Conservation (phyloP, 2,329 filamentous ascomycete genomes). For the Didymella keratinophila region DNA sequence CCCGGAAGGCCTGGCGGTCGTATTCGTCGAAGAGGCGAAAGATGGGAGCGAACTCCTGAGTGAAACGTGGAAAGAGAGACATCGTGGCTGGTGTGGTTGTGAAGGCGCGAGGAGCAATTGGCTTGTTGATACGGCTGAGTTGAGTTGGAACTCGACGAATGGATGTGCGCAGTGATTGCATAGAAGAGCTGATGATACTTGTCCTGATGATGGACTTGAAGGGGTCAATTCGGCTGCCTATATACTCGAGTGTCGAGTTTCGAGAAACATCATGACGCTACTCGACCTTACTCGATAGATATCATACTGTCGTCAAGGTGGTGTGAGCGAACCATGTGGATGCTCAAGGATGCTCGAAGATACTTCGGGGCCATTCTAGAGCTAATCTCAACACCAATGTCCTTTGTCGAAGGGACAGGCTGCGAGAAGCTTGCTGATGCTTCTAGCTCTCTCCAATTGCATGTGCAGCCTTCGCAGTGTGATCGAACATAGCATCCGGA, state of each 20-base stretch:
- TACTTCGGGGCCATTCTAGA: constrained; percentile 36
- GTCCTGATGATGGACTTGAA: constrained; percentile 35
- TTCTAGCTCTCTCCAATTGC: constrained; percentile 1
- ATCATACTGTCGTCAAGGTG: constrained; percentile 20
- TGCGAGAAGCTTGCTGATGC: not conserved
- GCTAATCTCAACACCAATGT: constrained; percentile 7
- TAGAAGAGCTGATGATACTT: constrained; percentile 37
- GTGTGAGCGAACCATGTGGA: constrained; percentile 27
- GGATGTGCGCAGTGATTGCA: constrained; percentile 49
- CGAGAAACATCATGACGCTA: constrained; percentile 38
- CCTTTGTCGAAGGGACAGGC: not conserved
- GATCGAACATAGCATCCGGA: not conserved
- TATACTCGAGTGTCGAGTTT: constrained; percentile 38
- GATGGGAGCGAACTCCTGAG: constrained; percentile 53
- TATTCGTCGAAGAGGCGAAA: constrained; percentile 60
- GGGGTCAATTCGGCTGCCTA: constrained; percentile 27
- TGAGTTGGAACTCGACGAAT: constrained; percentile 40
- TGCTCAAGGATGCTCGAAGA: constrained; percentile 37
- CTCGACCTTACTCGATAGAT: constrained; percentile 14
- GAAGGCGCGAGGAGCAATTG: constrained; percentile 31
- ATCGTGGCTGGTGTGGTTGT: constrained; percentile 42
- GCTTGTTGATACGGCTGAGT: constrained; percentile 43
- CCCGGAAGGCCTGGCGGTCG: constrained; percentile 47
- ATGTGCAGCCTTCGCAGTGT: not conserved
- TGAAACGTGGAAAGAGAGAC: constrained; percentile 55